A percentile compares a stretch with the other conserved stretches of the same genome.
Conservation (phyloP, 2,329 filamentous ascomycete species). For the Pseudogymnoascus sp. region DNA sequence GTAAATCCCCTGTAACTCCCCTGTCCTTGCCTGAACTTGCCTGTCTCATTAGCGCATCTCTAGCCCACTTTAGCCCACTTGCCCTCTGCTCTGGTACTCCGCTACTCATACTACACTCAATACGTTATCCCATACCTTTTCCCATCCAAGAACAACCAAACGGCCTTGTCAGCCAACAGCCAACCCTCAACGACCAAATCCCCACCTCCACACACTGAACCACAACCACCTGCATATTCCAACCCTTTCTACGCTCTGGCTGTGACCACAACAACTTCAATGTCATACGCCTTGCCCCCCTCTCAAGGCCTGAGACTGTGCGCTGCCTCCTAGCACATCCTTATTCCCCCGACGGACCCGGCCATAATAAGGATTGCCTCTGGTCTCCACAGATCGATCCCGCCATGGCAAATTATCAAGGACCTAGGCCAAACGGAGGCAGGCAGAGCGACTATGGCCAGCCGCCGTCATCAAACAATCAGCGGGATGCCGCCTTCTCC, state of each 20-base stretch:
- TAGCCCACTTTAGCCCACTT: too few relatives aligned
- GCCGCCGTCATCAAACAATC: slow-evolving; percentile 47
- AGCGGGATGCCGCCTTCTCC: slow-evolving; percentile 91
- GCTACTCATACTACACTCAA: not conserved
- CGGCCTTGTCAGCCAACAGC: not conserved
- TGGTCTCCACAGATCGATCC: slow-evolving; percentile 9
- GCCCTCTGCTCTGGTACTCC: not conserved
- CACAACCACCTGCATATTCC: not conserved
- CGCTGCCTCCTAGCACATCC: slow-evolving; percentile 2
- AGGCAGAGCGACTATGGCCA: slow-evolving; percentile 35
- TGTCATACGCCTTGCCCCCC: slow-evolving; percentile 6
- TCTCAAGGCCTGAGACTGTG: slow-evolving; percentile 12
- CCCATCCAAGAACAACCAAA: not conserved
- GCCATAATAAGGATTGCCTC: slow-evolving; percentile 9
- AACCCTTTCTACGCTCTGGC: not conserved
- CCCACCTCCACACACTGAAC: not conserved
- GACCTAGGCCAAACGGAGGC: slow-evolving; percentile 51
- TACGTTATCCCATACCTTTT: not conserved
- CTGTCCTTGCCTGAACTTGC: not conserved
- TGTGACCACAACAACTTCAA: slow-evolving; percentile 9
- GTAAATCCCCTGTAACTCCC: not conserved
- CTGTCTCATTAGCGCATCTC: too few relatives aligned
- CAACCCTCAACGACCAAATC: not conserved
- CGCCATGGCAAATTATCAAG: slow-evolving; percentile 53
- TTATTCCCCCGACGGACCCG: slow-evolving; percentile 7